phyloP scores from a whole-genome alignment of 306 rosid genomes.

The Mimosa pudica region DNA sequence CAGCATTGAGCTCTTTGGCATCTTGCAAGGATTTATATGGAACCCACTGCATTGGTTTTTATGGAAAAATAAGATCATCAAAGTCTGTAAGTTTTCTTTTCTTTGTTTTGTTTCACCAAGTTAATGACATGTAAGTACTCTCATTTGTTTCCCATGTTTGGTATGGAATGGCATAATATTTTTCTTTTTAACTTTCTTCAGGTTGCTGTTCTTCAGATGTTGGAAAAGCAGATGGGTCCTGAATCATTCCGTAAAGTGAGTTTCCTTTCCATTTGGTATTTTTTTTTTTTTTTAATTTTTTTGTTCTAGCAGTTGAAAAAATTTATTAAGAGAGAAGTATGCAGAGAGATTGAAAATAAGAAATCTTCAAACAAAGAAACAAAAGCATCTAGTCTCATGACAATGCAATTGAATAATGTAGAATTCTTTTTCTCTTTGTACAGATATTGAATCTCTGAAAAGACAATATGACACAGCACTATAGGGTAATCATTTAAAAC shows the following conservation, averaged over 20 bases:
- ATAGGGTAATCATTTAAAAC: background rate
- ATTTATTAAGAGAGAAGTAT: background rate
- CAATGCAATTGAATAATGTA: background rate
- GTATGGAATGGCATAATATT: background rate
- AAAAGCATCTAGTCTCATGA: background rate
- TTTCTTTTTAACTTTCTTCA: constrained; percentile 33
- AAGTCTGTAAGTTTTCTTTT: constrained; percentile 73
- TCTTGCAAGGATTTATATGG: constrained; percentile 93
- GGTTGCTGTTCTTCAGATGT: constrained; percentile 97
- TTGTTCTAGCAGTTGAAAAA: background rate
- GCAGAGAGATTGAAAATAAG: background rate
- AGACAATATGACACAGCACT: background rate
- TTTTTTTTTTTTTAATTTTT: constrained; percentile 15
- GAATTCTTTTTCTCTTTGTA: background rate
- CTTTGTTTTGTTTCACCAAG: constrained; percentile 4
- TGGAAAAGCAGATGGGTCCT: constrained; percentile 99
- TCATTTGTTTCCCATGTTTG: constrained; percentile 17
- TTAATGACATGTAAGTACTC: background rate
- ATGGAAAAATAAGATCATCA: constrained; percentile 93
- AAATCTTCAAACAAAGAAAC: background rate
- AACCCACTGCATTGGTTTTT: constrained; percentile 83
- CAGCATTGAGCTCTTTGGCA: constrained; percentile 83
- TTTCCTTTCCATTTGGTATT: constrained; percentile 26
- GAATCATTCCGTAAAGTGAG: constrained; percentile 95
- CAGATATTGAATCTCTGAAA: background rate